Evolutionary conservation across 805 yeast species (phyloP).

Genomic region (Monosporozyma solicola): DNA sequence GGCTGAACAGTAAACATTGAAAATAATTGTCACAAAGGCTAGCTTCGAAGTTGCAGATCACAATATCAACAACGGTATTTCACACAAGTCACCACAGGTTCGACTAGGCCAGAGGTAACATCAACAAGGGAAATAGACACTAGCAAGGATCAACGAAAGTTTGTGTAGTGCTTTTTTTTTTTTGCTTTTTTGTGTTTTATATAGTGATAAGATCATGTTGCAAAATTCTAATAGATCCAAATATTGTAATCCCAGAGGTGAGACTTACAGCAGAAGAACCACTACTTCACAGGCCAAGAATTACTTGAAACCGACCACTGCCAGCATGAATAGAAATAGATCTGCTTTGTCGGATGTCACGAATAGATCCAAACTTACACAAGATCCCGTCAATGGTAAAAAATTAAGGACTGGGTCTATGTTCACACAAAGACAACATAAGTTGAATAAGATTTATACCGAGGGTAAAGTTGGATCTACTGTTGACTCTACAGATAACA

Average conservation of each 20-base stretch:
- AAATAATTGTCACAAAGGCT: background rate
- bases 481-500: background rate
- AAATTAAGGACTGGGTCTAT: background rate
- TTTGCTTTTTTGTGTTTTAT: too few relatives aligned
- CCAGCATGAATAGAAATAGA: constrained; percentile 5
- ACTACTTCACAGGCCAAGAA: background rate
- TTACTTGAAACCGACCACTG: constrained; percentile 5
- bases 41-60: background rate
- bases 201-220: background rate
- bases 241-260: background rate
- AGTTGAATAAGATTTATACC: background rate
- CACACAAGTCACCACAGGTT: too few relatives aligned
- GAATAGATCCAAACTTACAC: background rate
- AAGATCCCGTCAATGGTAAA: background rate
- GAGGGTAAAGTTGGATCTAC: background rate
- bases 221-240: background rate
- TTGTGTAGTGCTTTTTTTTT: background rate
- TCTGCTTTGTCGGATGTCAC: constrained; percentile 18
- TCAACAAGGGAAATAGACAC: too few relatives aligned
- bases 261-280: background rate
- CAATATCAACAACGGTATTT: background rate
- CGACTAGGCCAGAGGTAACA: too few relatives aligned
- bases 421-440: background rate
- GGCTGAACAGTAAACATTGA: background rate
- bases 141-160: background rate